Conservation (phyloP, 768 basidiomycete species). For the Agrocybe praecox region DNA sequence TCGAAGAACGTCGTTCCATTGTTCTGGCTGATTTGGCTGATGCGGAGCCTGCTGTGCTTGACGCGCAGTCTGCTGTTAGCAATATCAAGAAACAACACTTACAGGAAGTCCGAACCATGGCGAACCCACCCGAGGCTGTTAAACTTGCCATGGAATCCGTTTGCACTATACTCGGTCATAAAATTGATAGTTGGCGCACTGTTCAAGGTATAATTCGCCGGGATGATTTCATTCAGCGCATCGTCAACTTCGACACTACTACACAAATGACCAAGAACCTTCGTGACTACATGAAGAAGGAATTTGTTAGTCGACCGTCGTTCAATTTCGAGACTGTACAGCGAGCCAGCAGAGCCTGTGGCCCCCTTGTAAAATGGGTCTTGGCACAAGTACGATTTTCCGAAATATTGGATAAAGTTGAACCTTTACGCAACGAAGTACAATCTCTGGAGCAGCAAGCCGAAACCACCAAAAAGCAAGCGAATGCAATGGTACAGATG, state of each 20-base stretch:
- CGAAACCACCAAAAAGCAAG: slow-evolving; percentile 94
- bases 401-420: slow-evolving; percentile 95
- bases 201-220: slow-evolving; percentile 95
- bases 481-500: slow-evolving; percentile 85
- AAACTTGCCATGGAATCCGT: slow-evolving; percentile 99
- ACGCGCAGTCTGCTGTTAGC: slow-evolving; percentile 95
- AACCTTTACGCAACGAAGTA: slow-evolving; percentile 94
- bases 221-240: slow-evolving; percentile 95
- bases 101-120: slow-evolving; percentile 97
- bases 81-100: slow-evolving; percentile 95
- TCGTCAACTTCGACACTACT: slow-evolving; percentile 94
- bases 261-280: slow-evolving; percentile 87
- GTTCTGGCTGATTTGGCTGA: slow-evolving; percentile 97
- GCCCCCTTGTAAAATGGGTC: slow-evolving; percentile 98
- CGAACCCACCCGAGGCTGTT: slow-evolving; percentile 96
- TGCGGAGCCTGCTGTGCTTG: slow-evolving; percentile 95
- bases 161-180: slow-evolving; percentile 93
- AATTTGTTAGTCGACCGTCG: slow-evolving; percentile 87
- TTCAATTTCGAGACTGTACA: slow-evolving; percentile 97
- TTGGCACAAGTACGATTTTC: slow-evolving; percentile 97
- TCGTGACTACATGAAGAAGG: slow-evolving; percentile 89
- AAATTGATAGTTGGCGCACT: slow-evolving; percentile 95
- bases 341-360: slow-evolving; percentile 94
- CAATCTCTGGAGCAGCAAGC: slow-evolving; percentile 91
- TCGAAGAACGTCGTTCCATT: slow-evolving; percentile 83